Conservation (phyloP, 345 rosid genomes). For the Citrus maxima region DNA sequence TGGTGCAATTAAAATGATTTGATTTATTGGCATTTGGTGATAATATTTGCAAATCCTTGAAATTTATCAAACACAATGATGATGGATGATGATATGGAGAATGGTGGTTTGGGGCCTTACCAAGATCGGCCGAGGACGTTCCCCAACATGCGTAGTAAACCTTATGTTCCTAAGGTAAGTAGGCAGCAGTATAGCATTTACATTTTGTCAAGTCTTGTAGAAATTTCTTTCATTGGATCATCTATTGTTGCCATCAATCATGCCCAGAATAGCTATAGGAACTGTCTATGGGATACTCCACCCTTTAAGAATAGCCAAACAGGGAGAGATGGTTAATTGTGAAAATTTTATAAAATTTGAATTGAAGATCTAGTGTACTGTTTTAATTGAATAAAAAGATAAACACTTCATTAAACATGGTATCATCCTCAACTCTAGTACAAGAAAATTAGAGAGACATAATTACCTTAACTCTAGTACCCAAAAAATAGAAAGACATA, state of each 20-base stretch:
- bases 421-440: no score
- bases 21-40: neutral
- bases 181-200: slow-evolving; percentile 14
- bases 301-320: neutral
- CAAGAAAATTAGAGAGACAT: no score
- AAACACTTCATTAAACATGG: no score
- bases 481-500: no score
- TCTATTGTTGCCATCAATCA: neutral
- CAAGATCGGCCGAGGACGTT: slow-evolving; percentile 80
- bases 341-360: neutral
- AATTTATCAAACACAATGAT: slow-evolving; percentile 63
- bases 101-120: slow-evolving; percentile 65
- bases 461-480: no score
- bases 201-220: neutral
- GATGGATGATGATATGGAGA: slow-evolving; percentile 90
- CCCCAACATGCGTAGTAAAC: slow-evolving; percentile 83
- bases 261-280: neutral
- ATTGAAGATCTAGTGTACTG: neutral
- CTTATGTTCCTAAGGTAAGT: slow-evolving; percentile 80
- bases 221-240: neutral
- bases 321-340: neutral
- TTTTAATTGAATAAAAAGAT: neutral
- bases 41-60: neutral
- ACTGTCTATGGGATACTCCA: neutral
- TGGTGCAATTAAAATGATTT: neutral